Evolutionary conservation across 257 asterid species (phyloP), one percentile per base, ranked within the genome.

Genomic region (Rauvolfia tetraphylla): DNA sequence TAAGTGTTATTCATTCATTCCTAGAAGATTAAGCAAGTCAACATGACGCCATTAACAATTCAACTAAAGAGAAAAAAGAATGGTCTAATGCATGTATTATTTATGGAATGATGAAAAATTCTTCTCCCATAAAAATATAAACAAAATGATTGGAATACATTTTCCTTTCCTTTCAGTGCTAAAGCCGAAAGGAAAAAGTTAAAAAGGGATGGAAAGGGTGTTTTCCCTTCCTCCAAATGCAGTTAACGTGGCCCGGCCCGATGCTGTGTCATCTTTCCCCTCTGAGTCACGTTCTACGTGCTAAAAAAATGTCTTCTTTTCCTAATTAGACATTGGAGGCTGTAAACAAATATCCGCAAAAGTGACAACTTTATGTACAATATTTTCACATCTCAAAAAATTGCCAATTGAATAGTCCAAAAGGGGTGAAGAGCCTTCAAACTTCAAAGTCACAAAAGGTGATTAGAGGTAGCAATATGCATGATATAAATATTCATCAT

Each of bases 311-410:
- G 29, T 46, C 14, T 46, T 3, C 29, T 56, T 29, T 29, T 13
- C 22, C 68, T 61, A 25, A 29, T 11, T 61, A 61, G 13, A 27
- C 68, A 61, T 29, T 15, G 68, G 39, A 9, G 34, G 17, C 2
- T 10, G 68, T 61, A 61, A 61, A 61, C 68, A 61, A 61, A 61
- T 61, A 33, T 61, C 7, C 3, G 56, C 42, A 74, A 41, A 74
- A 74, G 46, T 59, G 31, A 59, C 25, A 27, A 27, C 29, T 41
- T 58, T 67, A 67, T 34, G 72, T 65, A 34, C 15, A 65, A 20
- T 36, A 31, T 65, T 57, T 65, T 36, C 70, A 33, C 2, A 36
- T 25, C 23, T 65, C 25, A 33, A 65, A 34, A 31, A 14, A 1
- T 27, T 31, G 23, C 18, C 11, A 61, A 27, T 27, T 61, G 5